These are phyloP conservation scores for Leptographium procerum DNA, from an alignment of 2,329 filamentous ascomycete genomes.

Conservation along the genomic window DNA sequence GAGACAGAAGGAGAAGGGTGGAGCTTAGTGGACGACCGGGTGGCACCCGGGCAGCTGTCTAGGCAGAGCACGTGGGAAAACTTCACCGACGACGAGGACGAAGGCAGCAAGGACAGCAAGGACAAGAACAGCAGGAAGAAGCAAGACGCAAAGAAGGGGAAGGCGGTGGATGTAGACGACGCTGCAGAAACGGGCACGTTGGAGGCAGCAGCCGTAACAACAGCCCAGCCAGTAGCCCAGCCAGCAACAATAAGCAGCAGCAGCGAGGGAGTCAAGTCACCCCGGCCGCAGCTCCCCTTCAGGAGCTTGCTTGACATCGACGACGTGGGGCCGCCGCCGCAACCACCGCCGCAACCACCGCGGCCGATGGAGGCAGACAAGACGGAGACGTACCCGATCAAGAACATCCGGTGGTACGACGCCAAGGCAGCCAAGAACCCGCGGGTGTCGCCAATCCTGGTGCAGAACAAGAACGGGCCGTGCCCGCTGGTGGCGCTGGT, in stretches of 20 bases:
- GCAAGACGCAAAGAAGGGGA: background rate
- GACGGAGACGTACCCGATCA: slow-evolving; percentile 81
- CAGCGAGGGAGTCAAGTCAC: background rate
- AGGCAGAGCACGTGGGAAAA: slow-evolving; percentile 28
- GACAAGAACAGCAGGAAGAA: background rate
- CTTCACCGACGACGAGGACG: slow-evolving; percentile 19
- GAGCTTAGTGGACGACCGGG: slow-evolving; percentile 15
- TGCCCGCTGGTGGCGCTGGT: slow-evolving; percentile 88
- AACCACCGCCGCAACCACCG: slow-evolving; percentile 23
- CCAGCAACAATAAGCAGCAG: background rate
- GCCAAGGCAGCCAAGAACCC: slow-evolving; percentile 45
- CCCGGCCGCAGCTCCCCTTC: slow-evolving; percentile 12
- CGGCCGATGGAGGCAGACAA: slow-evolving; percentile 33
- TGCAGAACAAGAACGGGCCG: slow-evolving; percentile 89
- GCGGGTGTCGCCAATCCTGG: slow-evolving; percentile 72
- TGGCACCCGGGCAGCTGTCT: slow-evolving; percentile 20
- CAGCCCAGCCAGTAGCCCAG: background rate
- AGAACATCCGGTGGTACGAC: slow-evolving; percentile 81
- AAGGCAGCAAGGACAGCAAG: background rate
- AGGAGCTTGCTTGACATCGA: slow-evolving; percentile 14
- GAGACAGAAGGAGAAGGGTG: no score
- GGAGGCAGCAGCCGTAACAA: background rate
- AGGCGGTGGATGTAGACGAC: background rate
- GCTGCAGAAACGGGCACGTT: no score
- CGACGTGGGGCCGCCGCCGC: slow-evolving; percentile 6